phyloP scores from a whole-genome alignment of 768 basidiomycete genomes.

The Gymnopilus junonius region DNA sequence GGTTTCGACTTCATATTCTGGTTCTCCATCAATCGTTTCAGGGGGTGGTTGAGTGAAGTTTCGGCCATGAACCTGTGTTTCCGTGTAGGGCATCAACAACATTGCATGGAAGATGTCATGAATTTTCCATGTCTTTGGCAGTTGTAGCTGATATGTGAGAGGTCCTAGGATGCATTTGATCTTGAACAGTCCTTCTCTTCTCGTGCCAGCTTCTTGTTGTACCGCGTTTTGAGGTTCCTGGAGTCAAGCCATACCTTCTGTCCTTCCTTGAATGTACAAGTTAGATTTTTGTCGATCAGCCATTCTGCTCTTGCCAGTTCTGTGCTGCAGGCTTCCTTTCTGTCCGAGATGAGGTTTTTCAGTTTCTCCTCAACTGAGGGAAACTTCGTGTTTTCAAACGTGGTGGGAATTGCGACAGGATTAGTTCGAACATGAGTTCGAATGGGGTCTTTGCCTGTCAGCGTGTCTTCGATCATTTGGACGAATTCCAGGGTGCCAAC shows the following conservation, averaged over 20 bases:
- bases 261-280: slow-evolving; percentile 39
- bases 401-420: not conserved
- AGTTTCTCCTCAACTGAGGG: slow-evolving; percentile 1
- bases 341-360: not conserved
- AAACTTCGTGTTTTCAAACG: slow-evolving; percentile 11
- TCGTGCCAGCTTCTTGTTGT: slow-evolving; percentile 13
- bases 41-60: slow-evolving; percentile 10
- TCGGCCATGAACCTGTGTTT: slow-evolving; percentile 16
- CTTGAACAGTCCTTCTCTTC: slow-evolving; percentile 20
- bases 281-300: slow-evolving; percentile 33
- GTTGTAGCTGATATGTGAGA: slow-evolving; percentile 17
- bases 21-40: slow-evolving; percentile 14
- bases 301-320: slow-evolving; percentile 14
- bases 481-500: slow-evolving; percentile 17
- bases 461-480: slow-evolving; percentile 21
- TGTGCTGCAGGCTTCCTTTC: slow-evolving; percentile 21
- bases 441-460: slow-evolving; percentile 22
- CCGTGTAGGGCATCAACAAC: slow-evolving; percentile 11
- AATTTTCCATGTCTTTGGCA: slow-evolving; percentile 14
- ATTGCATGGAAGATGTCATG: slow-evolving; percentile 22
- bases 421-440: slow-evolving; percentile 18
- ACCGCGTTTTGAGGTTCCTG: slow-evolving; percentile 21
- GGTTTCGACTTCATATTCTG: slow-evolving; percentile 20
- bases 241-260: slow-evolving; percentile 28
- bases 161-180: slow-evolving; percentile 19